Base-by-base conservation (phyloP, 2,329 filamentous ascomycete genomes). In the Sclerotinia spermophila region DNA sequence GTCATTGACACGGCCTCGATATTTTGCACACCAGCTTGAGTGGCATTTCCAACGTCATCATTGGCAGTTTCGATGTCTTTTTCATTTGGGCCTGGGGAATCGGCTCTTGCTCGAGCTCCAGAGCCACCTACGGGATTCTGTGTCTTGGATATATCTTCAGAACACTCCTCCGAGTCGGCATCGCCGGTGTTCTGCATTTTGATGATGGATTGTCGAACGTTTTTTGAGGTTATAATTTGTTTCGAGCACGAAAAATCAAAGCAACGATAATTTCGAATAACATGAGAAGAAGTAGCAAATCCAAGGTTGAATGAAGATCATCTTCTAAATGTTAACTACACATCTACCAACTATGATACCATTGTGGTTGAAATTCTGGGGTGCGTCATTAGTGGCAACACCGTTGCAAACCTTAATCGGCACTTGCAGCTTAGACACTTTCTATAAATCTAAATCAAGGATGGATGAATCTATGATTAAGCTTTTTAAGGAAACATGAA, bases 1-100 rank as follows among this genome's bases (percentile, higher is more conserved):
- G 70, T 72, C 71, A 74, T 73, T 3, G 75, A 72, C 4, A 75
- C 71, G 5, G 74, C 74, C 67, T 76, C 75, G 8, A 76, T 75
- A 17, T 72, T 75, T 55, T 71, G 72, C 17, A 77, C 73, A 38
- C 75, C 75, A 30, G 68, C 60, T 66, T 70, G 68, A 21, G 33
- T 70, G 38, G 7, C 42, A 65, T 66, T 66, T 38, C 24, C 62
- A 53, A 24, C 45, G 13, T 65, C 15, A 51, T 65, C 13, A 53
- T 24, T 53, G 33, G 17, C 45, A 66, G 17, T 42, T 40, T 65
- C 62, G 10, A 53, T 10, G 2, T 65, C 33, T 53, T 53, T 40
- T 30, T 30, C 62, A 40, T 40, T 30, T 6, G 10, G n/a, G n/a
- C 38, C 62, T 53, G 48, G 13, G 5, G 48, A 58, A 44, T 19